phyloP scores from a whole-genome alignment of 1,284 basidiomycete genomes.

The Irpex sp. region DNA sequence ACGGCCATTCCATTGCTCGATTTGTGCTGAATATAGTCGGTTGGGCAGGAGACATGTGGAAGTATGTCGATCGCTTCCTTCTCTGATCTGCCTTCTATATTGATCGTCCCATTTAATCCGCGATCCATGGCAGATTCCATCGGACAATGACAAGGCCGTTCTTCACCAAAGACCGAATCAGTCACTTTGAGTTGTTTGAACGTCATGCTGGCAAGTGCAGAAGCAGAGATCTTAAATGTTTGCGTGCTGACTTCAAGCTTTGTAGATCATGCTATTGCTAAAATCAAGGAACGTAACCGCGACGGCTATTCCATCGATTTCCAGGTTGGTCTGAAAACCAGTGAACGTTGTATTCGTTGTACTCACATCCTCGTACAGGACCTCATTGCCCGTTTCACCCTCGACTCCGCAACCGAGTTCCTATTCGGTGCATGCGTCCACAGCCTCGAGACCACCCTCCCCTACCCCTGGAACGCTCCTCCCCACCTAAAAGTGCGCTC shows the following conservation, averaged over 20 bases:
- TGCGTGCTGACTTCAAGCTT: not conserved
- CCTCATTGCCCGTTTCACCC: slow-evolving; percentile 33
- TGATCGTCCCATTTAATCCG: no score
- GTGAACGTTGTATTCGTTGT: no score
- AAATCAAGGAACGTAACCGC: slow-evolving; percentile 16
- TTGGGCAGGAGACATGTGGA: slow-evolving; percentile 28
- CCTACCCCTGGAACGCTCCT: slow-evolving; percentile 25
- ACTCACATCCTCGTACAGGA: slow-evolving; percentile 19
- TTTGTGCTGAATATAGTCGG: not conserved
- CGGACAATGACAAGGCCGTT: slow-evolving; percentile 29
- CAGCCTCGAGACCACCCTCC: slow-evolving; percentile 29
- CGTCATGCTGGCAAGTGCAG: slow-evolving; percentile 15
- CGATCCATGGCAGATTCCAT: slow-evolving; percentile 23
- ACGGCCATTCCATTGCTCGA: not conserved
- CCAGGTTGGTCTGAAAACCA: slow-evolving; percentile 13
- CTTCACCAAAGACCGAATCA: slow-evolving; percentile 21
- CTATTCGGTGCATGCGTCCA: slow-evolving; percentile 36
- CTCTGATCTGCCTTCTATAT: not conserved
- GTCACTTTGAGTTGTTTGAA: slow-evolving; percentile 22
- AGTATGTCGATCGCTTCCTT: slow-evolving; percentile 14
- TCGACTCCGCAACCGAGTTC: slow-evolving; percentile 39
- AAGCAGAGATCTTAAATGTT: not conserved
- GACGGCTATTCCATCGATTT: slow-evolving; percentile 22
- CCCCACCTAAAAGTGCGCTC: not conserved
- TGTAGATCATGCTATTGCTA: slow-evolving; percentile 17